phyloP scores from a whole-genome alignment of 495 filamentous ascomycete species.

The Cercophora newfieldiana region DNA sequence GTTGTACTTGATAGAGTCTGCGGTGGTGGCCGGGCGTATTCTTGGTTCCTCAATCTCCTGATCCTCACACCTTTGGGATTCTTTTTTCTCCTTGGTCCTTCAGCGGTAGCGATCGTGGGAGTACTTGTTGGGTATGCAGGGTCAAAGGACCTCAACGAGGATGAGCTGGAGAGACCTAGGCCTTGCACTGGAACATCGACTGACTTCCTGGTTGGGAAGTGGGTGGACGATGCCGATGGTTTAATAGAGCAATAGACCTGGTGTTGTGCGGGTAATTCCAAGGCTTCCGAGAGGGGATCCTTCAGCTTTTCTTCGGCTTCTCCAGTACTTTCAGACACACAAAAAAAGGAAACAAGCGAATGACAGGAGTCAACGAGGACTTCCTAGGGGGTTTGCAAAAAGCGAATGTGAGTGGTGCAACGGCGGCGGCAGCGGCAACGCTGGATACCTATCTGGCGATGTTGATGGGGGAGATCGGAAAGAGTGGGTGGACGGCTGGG shows the following conservation, averaged over 20 bases:
- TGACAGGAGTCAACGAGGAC: constrained; percentile 66
- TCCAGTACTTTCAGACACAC: constrained; percentile 40
- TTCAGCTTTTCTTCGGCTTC: constrained; percentile 18
- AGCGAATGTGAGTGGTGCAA: constrained; percentile 51
- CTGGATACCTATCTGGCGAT: constrained; percentile 34
- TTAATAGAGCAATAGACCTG: constrained; percentile 16
- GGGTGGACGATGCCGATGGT: constrained; percentile 9
- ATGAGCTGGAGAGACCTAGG: constrained; percentile 23
- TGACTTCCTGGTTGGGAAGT: constrained; percentile 7
- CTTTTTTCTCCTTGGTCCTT: constrained; percentile 21
- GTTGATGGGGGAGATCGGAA: constrained; percentile 35
- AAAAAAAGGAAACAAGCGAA: constrained; percentile 55
- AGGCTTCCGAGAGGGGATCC: constrained; percentile 9
- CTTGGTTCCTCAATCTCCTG: constrained; percentile 21
- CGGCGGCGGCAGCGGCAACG: constrained; percentile 37
- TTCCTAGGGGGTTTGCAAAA: constrained; percentile 51
- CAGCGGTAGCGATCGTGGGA: constrained; percentile 37
- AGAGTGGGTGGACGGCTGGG: constrained; percentile 32
- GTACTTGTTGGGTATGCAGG: constrained; percentile 18
- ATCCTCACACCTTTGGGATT: constrained; percentile 18
- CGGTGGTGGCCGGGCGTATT: constrained; percentile 11
- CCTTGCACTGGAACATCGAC: constrained; percentile 27
- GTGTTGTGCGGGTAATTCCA: constrained; percentile 16
- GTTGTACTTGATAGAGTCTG: background rate
- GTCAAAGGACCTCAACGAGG: constrained; percentile 21